phyloP scores from a whole-genome alignment of 306 rosid genomes.

The Senna tora region DNA sequence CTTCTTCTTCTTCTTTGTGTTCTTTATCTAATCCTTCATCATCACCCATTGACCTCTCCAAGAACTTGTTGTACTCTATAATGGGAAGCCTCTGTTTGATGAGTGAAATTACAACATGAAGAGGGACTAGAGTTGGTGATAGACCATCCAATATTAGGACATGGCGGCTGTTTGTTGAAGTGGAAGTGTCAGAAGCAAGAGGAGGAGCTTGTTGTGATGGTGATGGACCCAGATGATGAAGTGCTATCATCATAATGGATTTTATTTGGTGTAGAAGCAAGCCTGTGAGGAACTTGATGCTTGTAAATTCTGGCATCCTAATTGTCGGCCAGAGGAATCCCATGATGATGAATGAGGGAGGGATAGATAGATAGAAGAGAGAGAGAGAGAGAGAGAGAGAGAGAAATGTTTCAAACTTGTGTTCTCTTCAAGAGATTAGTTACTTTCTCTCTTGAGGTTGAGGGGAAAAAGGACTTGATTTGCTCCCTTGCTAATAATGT shows the following conservation, averaged over 20 bases:
- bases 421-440: no score
- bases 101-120: neutral
- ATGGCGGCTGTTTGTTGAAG: neutral
- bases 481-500: no score
- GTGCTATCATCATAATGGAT: neutral
- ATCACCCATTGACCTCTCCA: neutral
- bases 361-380: neutral
- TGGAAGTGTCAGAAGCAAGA: neutral
- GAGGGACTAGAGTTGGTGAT: neutral
- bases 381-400: neutral
- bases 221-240: neutral
- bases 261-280: neutral
- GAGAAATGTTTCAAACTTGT: neutral
- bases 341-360: neutral
- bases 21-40: neutral
- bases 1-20: neutral
- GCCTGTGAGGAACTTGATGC: neutral
- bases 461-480: no score
- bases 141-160: neutral
- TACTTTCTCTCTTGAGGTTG: no score
- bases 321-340: neutral
- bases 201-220: conserved; percentile 1
- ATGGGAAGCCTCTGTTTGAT: neutral
- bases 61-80: neutral
- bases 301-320: neutral